These are phyloP conservation scores for Penicillium silybi DNA, from an alignment of 495 filamentous ascomycete genomes.

Conservation along the genomic window DNA sequence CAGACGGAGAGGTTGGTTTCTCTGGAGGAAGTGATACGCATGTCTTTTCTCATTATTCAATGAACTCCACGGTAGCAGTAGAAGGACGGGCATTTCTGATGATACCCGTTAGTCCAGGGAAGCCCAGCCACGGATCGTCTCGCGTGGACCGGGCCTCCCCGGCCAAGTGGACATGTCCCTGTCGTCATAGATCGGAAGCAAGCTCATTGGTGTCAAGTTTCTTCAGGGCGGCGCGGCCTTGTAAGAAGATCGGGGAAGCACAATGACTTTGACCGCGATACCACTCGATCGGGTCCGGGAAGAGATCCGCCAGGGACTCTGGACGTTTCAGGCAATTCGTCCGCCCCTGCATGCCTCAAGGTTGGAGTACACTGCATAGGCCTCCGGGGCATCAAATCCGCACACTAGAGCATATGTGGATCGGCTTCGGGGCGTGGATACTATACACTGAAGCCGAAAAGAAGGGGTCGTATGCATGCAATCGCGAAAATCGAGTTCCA, in stretches of 20 bases:
- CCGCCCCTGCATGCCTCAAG: conserved; percentile 19
- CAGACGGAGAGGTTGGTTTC: background rate
- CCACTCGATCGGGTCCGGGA: conserved; percentile 15
- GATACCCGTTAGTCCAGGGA: background rate
- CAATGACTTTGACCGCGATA: conserved; percentile 17
- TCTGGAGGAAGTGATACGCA: background rate
- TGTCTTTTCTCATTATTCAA: background rate
- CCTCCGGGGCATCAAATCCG: background rate
- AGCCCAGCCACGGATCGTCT: conserved; percentile 22
- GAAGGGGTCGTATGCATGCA: conserved; percentile 4
- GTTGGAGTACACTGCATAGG: conserved; percentile 4
- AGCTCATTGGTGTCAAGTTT: background rate
- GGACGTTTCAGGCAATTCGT: conserved; percentile 23
- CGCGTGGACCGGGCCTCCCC: conserved; percentile 19
- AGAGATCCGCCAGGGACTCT: conserved; percentile 19
- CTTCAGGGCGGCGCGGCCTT: background rate
- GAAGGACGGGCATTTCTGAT: background rate
- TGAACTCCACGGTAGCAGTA: background rate
- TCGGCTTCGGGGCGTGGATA: background rate
- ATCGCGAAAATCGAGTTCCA: conserved; percentile 6
- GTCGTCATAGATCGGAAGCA: conserved; percentile 1
- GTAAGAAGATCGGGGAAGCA: background rate
- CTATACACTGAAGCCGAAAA: background rate
- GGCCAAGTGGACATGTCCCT: conserved; percentile 8
- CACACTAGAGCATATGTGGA: background rate